Base-by-base conservation (phyloP, 2,329 filamentous ascomycete genomes). In the Pyrenophora tritici-repentis region DNA sequence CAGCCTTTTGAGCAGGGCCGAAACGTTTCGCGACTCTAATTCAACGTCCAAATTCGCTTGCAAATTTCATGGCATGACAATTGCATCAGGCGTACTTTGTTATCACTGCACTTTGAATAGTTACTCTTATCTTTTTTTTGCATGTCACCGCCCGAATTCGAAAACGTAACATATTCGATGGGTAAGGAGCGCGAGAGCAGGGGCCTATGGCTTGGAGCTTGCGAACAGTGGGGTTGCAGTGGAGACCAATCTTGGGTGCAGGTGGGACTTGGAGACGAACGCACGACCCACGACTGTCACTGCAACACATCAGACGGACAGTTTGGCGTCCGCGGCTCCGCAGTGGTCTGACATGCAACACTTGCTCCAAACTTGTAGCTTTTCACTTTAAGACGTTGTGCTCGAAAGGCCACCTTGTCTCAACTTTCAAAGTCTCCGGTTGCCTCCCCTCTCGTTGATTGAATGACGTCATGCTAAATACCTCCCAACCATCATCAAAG, bases 81-180 rank as follows among this genome's bases (percentile, higher is more conserved):
- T 7, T 29, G n/a, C 10, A 18, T 24, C 24, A 51, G 33, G 48
- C 33, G 18, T 42, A 10, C 35, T 6, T 41, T 6, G 24, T 47
- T 44, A 48, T 52, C 48, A 32, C 4, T 1, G 9, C 41, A 29
- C n/a, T n/a, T n/a, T n/a, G n/a, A n/a, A n/a, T n/a, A n/a, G n/a
- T n/a, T n/a, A n/a, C n/a, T n/a, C n/a, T n/a, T n/a, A n/a, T n/a
- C n/a, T n/a, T n/a, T n/a, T n/a, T 52, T 34, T 32, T 24, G 31
- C 8, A 16, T 35, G 20, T 34, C 14, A 12, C 22, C 31, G 17
- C 39, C 8, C 13, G 26, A 35, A n/a, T 32, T 37, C 14, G 6
- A 10, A 51, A 47, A 55, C 52, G 48, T 55, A 52, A 55, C 20
- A 44, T 20, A 33, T 50, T 36, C 35, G 41, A 14, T 6, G 18